phyloP scores from a whole-genome alignment of 2,329 filamentous ascomycete genomes.

The Arachnomyces sp. region DNA sequence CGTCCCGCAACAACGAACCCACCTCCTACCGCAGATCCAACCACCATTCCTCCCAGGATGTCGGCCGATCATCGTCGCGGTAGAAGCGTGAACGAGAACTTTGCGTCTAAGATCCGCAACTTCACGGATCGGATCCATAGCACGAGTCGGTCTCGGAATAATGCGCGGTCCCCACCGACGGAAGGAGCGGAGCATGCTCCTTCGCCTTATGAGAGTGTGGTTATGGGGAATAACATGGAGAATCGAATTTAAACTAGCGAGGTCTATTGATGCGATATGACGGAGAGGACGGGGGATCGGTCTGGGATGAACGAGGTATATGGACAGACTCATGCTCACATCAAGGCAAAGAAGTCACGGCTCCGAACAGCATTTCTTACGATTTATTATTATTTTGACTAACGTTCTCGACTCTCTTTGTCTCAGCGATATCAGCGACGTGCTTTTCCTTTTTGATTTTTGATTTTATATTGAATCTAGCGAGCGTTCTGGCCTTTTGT shows the following conservation, averaged over 20 bases:
- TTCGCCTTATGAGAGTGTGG: slow-evolving; percentile 26
- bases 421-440: too few species aligned
- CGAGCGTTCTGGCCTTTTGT: too few species aligned
- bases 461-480: too few species aligned
- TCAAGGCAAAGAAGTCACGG: too few species aligned
- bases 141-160: slow-evolving; percentile 46
- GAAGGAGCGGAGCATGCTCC: slow-evolving; percentile 12
- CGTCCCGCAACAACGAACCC: slow-evolving; percentile 32
- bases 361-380: too few species aligned
- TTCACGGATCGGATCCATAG: slow-evolving; percentile 54
- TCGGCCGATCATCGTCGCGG: slow-evolving; percentile 40
- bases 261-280: neutral
- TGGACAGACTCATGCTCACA: too few species aligned
- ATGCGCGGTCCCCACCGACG: slow-evolving; percentile 38
- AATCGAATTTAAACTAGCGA: slow-evolving; percentile 11
- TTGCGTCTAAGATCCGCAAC: slow-evolving; percentile 47
- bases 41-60: slow-evolving; percentile 27
- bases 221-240: slow-evolving; percentile 9
- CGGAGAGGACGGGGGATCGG: too few species aligned
- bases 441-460: too few species aligned
- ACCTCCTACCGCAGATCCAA: slow-evolving; percentile 17
- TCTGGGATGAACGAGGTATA: too few species aligned
- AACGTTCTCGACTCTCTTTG: too few species aligned
- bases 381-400: too few species aligned
- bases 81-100: slow-evolving; percentile 50